Percentiles rank a stretch among this genome's conserved stretches.
These are phyloP conservation scores for Extremus antarcticus DNA, from an alignment of 495 filamentous ascomycete genomes.

Conservation along the genomic window DNA sequence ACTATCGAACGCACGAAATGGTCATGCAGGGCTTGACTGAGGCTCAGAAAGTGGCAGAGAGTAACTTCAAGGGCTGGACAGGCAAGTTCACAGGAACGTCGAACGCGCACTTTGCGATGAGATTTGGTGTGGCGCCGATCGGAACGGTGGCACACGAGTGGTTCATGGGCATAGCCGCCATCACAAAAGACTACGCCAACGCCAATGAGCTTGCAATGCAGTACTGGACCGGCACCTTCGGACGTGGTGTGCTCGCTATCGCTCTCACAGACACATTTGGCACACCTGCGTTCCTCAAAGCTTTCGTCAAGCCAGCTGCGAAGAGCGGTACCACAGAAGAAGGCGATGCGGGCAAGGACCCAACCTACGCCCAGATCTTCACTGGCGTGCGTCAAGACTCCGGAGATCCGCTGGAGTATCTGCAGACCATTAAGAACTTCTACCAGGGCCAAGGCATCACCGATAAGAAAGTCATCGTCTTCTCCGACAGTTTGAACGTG, in stretches of 20 bases:
- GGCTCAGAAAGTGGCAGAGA: constrained; percentile 55
- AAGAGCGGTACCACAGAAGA: constrained; percentile 8
- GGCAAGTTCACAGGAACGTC: constrained; percentile 80
- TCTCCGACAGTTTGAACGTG: constrained; percentile 89
- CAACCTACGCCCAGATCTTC: constrained; percentile 77
- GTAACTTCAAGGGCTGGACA: constrained; percentile 39
- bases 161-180: constrained; percentile 97
- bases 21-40: constrained; percentile 73
- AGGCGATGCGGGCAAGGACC: constrained; percentile 12
- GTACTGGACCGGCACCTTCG: constrained; percentile 87
- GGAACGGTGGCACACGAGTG: constrained; percentile 97
- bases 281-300: constrained; percentile 75
- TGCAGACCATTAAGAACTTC: constrained; percentile 75
- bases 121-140: constrained; percentile 67
- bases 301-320: constrained; percentile 56
- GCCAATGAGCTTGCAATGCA: constrained; percentile 73
- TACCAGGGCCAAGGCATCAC: constrained; percentile 67
- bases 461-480: constrained; percentile 86
- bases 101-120: constrained; percentile 96
- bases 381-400: constrained; percentile 89
- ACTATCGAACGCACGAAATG: constrained; percentile 89
- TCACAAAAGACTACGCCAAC: constrained; percentile 70
- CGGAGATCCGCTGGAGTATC: constrained; percentile 73
- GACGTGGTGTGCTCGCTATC: constrained; percentile 76
- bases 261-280: constrained; percentile 98